phyloP scores from a whole-genome alignment of 129 eudicot genomes.

The Smallanthus sonchifolius region DNA sequence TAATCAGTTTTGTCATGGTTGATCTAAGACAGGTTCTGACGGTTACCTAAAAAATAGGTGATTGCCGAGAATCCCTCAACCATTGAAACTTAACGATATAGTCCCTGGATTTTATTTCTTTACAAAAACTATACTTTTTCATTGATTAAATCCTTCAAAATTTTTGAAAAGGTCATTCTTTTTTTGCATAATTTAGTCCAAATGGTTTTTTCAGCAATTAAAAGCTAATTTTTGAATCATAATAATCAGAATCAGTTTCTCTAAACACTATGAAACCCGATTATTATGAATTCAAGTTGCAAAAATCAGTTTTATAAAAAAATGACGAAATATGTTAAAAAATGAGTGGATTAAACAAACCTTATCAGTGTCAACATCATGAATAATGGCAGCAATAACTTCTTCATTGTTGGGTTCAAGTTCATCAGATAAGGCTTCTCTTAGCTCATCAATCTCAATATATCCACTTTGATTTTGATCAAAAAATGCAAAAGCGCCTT shows the following conservation, averaged over 20 bases:
- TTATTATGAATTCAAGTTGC: not conserved
- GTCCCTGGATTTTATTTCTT: no score
- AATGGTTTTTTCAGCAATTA: not conserved
- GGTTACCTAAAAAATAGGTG: no score
- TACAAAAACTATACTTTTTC: no score
- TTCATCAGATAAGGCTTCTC: constrained; percentile 19
- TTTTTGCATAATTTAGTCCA: not conserved
- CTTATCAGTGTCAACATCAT: constrained; percentile 15
- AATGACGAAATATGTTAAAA: not conserved
- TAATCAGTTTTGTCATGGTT: no score
- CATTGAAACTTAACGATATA: no score
- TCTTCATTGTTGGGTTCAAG: constrained; percentile 18
- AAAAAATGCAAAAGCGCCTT: constrained; percentile 18
- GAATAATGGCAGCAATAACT: constrained; percentile 17
- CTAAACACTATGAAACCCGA: not conserved
- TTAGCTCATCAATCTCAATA: constrained; percentile 13
- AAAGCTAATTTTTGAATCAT: not conserved
- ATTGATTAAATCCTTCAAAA: no score
- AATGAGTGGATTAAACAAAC: not conserved
- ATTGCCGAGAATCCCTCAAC: no score
- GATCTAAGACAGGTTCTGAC: no score
- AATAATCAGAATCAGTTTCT: not conserved
- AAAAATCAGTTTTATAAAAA: not conserved
- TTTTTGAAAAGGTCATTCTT: not conserved
- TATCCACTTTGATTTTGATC: constrained; percentile 16